Evolutionary conservation across 2,329 filamentous ascomycete species (phyloP).

Genomic region (Xylaria arbuscula): DNA sequence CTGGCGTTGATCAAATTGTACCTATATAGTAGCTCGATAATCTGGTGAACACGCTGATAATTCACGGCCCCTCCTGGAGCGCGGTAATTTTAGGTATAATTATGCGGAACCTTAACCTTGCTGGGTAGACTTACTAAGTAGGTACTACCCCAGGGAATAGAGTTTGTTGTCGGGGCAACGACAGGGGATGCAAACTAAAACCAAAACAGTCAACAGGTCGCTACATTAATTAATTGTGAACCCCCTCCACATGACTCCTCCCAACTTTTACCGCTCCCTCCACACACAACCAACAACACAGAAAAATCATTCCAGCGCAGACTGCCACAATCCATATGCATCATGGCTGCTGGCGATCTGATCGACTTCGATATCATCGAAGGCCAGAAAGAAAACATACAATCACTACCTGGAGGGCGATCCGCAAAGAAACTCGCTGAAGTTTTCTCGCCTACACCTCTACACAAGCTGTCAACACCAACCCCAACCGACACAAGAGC

Average conservation of each 20-base stretch:
- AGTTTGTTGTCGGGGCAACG: slow-evolving; percentile 45
- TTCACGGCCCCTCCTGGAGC: no score
- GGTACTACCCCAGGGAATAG: slow-evolving; percentile 28
- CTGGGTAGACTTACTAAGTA: no score
- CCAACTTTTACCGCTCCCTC: slow-evolving; percentile 22
- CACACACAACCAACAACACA: slow-evolving; percentile 41
- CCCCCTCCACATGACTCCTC: slow-evolving; percentile 18
- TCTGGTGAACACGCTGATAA: no score
- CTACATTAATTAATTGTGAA: slow-evolving; percentile 10
- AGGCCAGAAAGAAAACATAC: slow-evolving; percentile 97
- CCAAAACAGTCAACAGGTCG: slow-evolving; percentile 48
- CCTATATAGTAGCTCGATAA: no score
- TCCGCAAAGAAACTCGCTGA: slow-evolving; percentile 90
- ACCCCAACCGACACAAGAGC: slow-evolving; percentile 79
- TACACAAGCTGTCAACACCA: slow-evolving; percentile 68
- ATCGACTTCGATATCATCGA: slow-evolving; percentile 93
- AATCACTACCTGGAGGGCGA: slow-evolving; percentile 85
- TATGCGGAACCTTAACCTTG: no score
- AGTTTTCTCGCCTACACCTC: slow-evolving; percentile 76
- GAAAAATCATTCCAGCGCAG: slow-evolving; percentile 31
- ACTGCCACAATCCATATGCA: slow-evolving; percentile 38
- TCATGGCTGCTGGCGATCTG: slow-evolving; percentile 64
- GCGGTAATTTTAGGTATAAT: no score
- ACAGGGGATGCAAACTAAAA: slow-evolving; percentile 40
- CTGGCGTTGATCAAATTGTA: no score